Base-by-base conservation (phyloP, 2,329 filamentous ascomycete genomes). In the Myotisia sp. region DNA sequence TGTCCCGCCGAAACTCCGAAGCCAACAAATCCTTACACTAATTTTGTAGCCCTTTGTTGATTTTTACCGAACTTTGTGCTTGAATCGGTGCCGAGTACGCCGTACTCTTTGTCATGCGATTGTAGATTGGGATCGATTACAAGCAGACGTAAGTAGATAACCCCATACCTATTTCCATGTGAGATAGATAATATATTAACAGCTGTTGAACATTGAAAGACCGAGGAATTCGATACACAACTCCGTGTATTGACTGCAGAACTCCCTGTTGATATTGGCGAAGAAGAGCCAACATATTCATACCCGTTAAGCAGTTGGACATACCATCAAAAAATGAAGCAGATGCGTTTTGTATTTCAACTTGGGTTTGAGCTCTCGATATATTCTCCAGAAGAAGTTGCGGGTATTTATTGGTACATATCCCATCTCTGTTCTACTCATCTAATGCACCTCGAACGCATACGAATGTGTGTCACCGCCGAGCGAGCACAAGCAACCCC, bases 321-420 rank as follows among this genome's bases (percentile, higher is more conserved):
- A 0, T 92, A 87, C 47, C 71, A 86, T 39, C 82, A 92, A 57
- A 95, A 94, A 55, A 67, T 94, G n/a, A 73, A 71, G 19, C 74
- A 87, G 48, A 83, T 94, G 68, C 79, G 87, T 51, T 79, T 76
- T 65, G 78, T 92, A 29, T 68, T 94, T 10, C 81, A 94, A 50
- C 73, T 94, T 20, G 90, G 92, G 8, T 95, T 98, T 54, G 90
- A 98, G 56, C 75, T 94, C 8, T 78, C 87, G 27, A 72, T 93
- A 6, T 95, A 95, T 55, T 76, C 87, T 34, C 68, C 75, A 0
- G 79, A 92, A 53, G 90, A 98, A 54, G 66, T 90, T 6, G 71
- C 76, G 1, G 76, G 74, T 16, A 92, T 94, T 80, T 95, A 95
- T 55, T 90, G 80, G 75, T 85, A 93, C 53, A 62, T 93, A 42